Base-by-base conservation (phyloP, 257 asterid genomes). In the Rehmannia glutinosa region DNA sequence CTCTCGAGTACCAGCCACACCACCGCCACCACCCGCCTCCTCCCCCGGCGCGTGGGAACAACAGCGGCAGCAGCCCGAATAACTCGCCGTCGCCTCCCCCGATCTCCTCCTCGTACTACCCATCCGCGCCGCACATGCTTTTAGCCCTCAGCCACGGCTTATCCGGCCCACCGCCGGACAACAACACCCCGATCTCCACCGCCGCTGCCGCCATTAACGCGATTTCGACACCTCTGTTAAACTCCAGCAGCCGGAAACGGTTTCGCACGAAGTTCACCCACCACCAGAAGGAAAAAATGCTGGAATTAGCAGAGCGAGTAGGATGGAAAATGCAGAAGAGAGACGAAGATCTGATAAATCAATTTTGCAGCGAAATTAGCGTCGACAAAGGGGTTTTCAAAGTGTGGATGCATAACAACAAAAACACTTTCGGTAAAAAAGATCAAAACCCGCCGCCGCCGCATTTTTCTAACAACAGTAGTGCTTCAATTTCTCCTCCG, bases 381-480 rank as follows among this genome's bases (percentile, higher is more conserved):
- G 88, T 91, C 13, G 96, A 91, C 21, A 83, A 71, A 19, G 83
- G 89, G 5, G 98, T 91, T 2, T 77, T 91, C 50, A 91, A 89
- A 55, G 98, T 91, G 3, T 91, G 98, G 98, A 91, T 91, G 98
- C 96, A 91, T 24, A 91, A 91, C 72, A 89, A 91, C 81, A 91
- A 89, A 77, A 87, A 80, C 76, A 68, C 81, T 6, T 72, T 78
- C 32, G 89, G 86, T 0, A 82, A 83, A 17, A 87, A 70, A 47
- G 94, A 87, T 50, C 78, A 71, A 0, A 28, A 43, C 0, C 62
- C 32, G 0, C 67, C 39, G 2, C 70, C 39, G 4, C 69, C 21
- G 5, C 72, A 61, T 2, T 23, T 72, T 42, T 63, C 81, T 64
- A 63, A 74, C 81, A 71, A 7, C n/a, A 45, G 45, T 38, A 16